Percentiles rank a stretch among this genome's conserved stretches.
Evolutionary conservation across 2,329 filamentous ascomycete genomes (phyloP).

Genomic region (Harringtonia aguacate): DNA sequence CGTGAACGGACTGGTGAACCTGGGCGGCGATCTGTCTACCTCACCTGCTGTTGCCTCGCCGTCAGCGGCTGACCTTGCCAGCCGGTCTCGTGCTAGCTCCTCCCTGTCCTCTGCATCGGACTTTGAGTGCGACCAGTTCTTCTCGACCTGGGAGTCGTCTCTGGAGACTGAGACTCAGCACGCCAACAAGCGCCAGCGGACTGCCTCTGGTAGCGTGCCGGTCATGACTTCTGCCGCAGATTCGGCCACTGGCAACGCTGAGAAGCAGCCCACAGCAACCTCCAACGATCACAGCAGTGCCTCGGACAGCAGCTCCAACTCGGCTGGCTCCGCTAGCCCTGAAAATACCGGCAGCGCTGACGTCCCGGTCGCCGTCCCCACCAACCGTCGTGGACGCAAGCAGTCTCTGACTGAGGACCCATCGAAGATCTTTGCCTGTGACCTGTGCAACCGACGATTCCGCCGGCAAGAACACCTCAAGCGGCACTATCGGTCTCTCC

Average conservation of each 20-base stretch:
- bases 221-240: slow-evolving; percentile 29
- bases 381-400: slow-evolving; percentile 92
- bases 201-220: slow-evolving; percentile 19
- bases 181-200: slow-evolving; percentile 50
- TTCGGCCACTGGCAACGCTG: slow-evolving; percentile 19
- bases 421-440: slow-evolving; percentile 96
- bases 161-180: slow-evolving; percentile 42
- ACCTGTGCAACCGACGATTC: slow-evolving; percentile 93
- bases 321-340: slow-evolving; percentile 21
- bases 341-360: slow-evolving; percentile 18
- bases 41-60: slow-evolving; percentile 30
- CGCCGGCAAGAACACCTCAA: slow-evolving; percentile 97
- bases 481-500: slow-evolving; percentile 94
- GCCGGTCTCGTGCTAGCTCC: slow-evolving; percentile 57
- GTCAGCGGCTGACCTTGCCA: slow-evolving; percentile 17
- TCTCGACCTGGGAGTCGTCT: slow-evolving; percentile 54
- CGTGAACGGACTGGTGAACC: slow-evolving; percentile 61
- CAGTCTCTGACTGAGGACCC: slow-evolving; percentile 96
- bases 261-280: slow-evolving; percentile 21
- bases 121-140: slow-evolving; percentile 47
- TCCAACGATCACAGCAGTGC: neutral
- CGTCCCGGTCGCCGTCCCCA: slow-evolving; percentile 40
- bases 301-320: slow-evolving; percentile 10
- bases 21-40: slow-evolving; percentile 30
- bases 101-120: slow-evolving; percentile 65